These are phyloP conservation scores for Oryza nivara DNA, from an alignment of 176 grass and related monocot species.

Conservation along the genomic window DNA sequence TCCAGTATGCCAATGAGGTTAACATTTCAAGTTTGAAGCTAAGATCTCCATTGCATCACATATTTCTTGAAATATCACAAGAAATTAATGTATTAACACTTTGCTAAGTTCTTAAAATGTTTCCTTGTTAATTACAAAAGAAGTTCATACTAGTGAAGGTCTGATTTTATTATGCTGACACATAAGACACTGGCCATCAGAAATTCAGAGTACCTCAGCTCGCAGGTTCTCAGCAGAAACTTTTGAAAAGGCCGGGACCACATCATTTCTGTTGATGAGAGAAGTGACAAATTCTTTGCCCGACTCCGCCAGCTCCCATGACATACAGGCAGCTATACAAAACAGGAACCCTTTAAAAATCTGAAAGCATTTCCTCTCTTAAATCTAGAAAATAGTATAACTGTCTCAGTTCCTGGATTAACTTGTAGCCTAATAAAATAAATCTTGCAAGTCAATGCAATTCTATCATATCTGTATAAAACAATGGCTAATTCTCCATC, in stretches of 20 bases:
- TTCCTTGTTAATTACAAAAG: slow-evolving; percentile 25
- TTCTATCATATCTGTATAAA: background rate
- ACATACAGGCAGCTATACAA: slow-evolving; percentile 77
- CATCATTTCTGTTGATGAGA: slow-evolving; percentile 87
- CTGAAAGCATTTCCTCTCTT: slow-evolving; percentile 2
- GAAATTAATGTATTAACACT: background rate
- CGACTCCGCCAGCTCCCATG: slow-evolving; percentile 85
- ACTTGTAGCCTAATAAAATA: slow-evolving; percentile 10
- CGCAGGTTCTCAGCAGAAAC: slow-evolving; percentile 67
- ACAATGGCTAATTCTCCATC: background rate
- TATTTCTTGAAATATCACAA: background rate
- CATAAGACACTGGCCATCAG: background rate
- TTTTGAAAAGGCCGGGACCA: slow-evolving; percentile 74
- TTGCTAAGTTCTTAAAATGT: background rate
- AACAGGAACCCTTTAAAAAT: slow-evolving; percentile 40
- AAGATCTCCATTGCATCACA: background rate
- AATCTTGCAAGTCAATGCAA: background rate
- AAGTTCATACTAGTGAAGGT: slow-evolving; percentile 1
- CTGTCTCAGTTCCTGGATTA: background rate
- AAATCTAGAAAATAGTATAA: slow-evolving; percentile 2
- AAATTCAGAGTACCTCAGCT: slow-evolving; percentile 59
- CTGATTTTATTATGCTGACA: background rate
- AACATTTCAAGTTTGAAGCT: background rate
- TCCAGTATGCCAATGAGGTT: background rate
- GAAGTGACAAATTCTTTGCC: slow-evolving; percentile 80